phyloP scores from a whole-genome alignment of 331 rosid genomes.

The Prunus yedoensis region DNA sequence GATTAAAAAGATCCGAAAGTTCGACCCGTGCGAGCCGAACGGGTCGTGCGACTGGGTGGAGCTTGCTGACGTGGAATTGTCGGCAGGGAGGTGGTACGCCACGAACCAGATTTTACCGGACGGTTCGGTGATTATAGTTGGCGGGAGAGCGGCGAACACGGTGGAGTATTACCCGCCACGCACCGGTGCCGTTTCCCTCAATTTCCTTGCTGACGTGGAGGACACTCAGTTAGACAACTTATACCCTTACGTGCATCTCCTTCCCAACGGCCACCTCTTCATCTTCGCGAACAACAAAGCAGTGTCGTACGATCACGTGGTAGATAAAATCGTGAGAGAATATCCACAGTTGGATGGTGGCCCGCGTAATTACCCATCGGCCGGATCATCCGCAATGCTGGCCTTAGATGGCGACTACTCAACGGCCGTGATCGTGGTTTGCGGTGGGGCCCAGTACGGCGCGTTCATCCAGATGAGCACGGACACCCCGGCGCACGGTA shows the following conservation, averaged over 20 bases:
- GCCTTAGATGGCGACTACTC: conserved; percentile 51
- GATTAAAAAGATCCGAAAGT: conserved; percentile 55
- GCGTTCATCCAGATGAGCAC: conserved; percentile 50
- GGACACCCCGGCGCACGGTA: conserved; percentile 68
- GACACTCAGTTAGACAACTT: conserved; percentile 79
- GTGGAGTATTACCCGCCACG: conserved; percentile 71
- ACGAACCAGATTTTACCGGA: conserved; percentile 77
- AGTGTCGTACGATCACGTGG: conserved; percentile 47
- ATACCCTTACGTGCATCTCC: conserved; percentile 83
- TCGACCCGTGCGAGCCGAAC: conserved; percentile 52
- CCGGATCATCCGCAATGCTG: conserved; percentile 81
- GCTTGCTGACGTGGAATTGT: conserved; percentile 51
- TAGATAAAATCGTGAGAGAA: conserved; percentile 29
- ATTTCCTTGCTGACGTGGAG: conserved; percentile 56
- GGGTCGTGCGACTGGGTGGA: conserved; percentile 71
- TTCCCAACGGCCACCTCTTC: conserved; percentile 74
- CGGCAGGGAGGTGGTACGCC: conserved; percentile 70
- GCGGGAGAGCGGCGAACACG: conserved; percentile 61
- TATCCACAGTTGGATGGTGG: conserved; percentile 77
- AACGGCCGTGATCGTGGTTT: conserved; percentile 54
- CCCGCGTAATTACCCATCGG: conserved; percentile 88
- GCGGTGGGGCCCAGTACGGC: conserved; percentile 87
- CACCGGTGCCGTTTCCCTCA: conserved; percentile 57
- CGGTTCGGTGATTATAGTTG: conserved; percentile 66
- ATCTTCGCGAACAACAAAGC: conserved; percentile 77